Evolutionary conservation across 805 yeast species (phyloP), one percentile per base, ranked within the genome.

Genomic region (Nakazawaea holstii): DNA sequence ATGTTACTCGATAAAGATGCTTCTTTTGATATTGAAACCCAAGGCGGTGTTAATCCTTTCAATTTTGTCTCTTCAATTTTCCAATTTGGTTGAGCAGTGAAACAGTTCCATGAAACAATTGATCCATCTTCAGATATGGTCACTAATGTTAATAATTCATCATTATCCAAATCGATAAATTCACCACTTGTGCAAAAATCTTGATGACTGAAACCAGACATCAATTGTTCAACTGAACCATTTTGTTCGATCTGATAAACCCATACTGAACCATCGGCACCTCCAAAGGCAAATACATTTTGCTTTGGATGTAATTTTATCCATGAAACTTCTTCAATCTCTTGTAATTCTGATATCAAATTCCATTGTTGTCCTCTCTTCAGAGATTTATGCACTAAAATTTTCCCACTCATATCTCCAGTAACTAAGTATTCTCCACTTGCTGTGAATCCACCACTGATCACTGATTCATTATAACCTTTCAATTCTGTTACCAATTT

Each of bases 321-420:
- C 95, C 96, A 90, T 39, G 82, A 80, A 8, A 94, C 79, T 68
- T 94, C 99, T 56, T 87, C 96, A 39, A 87, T 90, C 64, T 91
- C 97, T 59, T 87, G 90, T 49, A 89, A 68, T 50, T 82, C 80
- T 27, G 80, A 84, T 52, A 77, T 70, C 56, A 76, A 67, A 52
- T 71, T 74, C 98, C 98, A 92, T 49, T 79, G 77, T 62, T 91
- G 89, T 28, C 95, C 97, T 39, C 84, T 84, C 56, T 84, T 83
- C 40, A 74, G 64, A 6, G 91, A 69, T 60, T 80, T 78, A 69
- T 83, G 87, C 13, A 90, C 79, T 55, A 87, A 73, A 29, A 92
- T 73, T 57, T 80, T 80, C 46, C 99, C 98, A 46, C 82, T 82
- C 99, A 94, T 94, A 66, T 95, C 99, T 35, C 92, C 98, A 6